phyloP scores from a whole-genome alignment of 768 basidiomycete species.

The Panellus pusillus region DNA sequence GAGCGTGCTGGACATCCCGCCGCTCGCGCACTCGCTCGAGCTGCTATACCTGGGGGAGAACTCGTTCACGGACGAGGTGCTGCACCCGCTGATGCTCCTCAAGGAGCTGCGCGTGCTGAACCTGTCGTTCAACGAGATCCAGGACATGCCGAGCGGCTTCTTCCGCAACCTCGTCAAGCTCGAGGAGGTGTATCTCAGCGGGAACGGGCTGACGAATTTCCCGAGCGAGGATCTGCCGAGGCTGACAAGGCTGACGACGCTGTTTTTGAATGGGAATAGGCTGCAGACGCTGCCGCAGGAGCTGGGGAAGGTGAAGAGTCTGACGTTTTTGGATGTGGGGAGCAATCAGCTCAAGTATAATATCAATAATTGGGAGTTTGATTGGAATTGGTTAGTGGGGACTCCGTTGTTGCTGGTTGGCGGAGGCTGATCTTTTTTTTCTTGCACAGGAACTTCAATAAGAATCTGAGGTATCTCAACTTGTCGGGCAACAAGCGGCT shows the following conservation, averaged over 20 bases:
- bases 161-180: constrained; percentile 69
- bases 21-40: constrained; percentile 70
- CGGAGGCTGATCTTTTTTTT: background rate
- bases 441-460: constrained; percentile 87
- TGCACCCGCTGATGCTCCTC: constrained; percentile 73
- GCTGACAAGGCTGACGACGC: constrained; percentile 63
- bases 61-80: constrained; percentile 72
- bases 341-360: constrained; percentile 95
- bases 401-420: background rate
- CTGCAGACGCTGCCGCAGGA: constrained; percentile 92
- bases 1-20: constrained; percentile 34
- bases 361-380: constrained; percentile 97
- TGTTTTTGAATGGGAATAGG: constrained; percentile 94
- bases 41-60: constrained; percentile 91
- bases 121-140: constrained; percentile 92
- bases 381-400: constrained; percentile 91
- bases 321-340: constrained; percentile 87
- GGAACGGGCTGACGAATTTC: constrained; percentile 89
- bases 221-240: constrained; percentile 86
- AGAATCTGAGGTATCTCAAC: constrained; percentile 90
- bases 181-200: constrained; percentile 89
- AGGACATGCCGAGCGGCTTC: constrained; percentile 79
- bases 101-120: constrained; percentile 82
- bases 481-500: constrained; percentile 95
- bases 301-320: constrained; percentile 74